phyloP scores from a whole-genome alignment of 2,329 filamentous ascomycete genomes.

The Piedraia hortae region DNA sequence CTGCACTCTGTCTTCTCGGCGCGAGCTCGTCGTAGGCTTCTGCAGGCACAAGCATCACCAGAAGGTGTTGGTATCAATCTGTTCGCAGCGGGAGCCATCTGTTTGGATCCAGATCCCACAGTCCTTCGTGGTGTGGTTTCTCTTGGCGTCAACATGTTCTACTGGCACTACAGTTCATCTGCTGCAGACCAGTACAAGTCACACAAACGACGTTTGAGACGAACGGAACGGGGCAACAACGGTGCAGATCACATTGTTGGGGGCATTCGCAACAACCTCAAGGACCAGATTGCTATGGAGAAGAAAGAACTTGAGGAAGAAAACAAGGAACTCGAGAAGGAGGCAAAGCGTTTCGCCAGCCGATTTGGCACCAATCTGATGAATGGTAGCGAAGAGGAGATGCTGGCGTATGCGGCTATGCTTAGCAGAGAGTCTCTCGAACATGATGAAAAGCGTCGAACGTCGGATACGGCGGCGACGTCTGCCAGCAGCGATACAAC shows the following conservation, averaged over 20 bases:
- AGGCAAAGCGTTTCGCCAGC: conserved; percentile 41
- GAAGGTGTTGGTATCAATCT: conserved; percentile 45
- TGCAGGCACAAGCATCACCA: conserved; percentile 38
- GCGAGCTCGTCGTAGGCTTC: conserved; percentile 47
- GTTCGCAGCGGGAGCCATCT: conserved; percentile 58
- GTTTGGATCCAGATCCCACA: conserved; percentile 66
- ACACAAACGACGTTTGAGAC: conserved; percentile 52
- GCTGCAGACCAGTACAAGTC: conserved; percentile 43
- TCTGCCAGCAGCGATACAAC: conserved; percentile 15
- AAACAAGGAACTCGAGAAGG: conserved; percentile 35
- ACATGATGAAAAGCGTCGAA: conserved; percentile 21
- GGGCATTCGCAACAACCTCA: conserved; percentile 40
- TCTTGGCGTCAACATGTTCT: conserved; percentile 63
- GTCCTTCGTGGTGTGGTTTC: conserved; percentile 64
- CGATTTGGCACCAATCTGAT: conserved; percentile 64
- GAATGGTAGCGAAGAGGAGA: conserved; percentile 30
- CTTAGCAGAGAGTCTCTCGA: conserved; percentile 31
- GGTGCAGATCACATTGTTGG: conserved; percentile 29
- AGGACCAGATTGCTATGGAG: conserved; percentile 69
- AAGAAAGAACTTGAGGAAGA: conserved; percentile 52
- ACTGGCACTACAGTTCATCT: conserved; percentile 80
- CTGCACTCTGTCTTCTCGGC: conserved; percentile 65
- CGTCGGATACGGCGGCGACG: conserved; percentile 15
- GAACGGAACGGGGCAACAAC: conserved; percentile 33
- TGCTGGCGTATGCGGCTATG: conserved; percentile 33